A percentile compares a stretch with the other conserved stretches of the same genome.
These are phyloP conservation scores for Yamagishiella unicocca DNA, from an alignment of 139 green algal species.

Conservation along the genomic window DNA sequence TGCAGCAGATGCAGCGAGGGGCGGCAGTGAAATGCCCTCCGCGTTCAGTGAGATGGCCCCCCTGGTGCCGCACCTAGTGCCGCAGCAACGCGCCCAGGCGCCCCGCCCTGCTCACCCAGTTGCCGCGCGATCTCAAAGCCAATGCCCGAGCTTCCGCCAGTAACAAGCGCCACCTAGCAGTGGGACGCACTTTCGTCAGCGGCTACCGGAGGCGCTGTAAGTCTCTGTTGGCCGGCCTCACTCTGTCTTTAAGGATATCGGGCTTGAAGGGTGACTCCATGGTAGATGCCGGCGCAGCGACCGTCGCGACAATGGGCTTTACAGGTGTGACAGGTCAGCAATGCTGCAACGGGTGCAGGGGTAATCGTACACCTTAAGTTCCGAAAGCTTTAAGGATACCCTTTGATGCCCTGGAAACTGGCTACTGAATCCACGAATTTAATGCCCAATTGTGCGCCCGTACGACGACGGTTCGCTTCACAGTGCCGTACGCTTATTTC, in stretches of 20 bases:
- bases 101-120: conserved; percentile 86
- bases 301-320: background rate
- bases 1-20: too few relatives aligned
- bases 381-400: too few relatives aligned
- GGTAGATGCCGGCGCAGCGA: background rate
- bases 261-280: conserved; percentile 62
- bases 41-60: too few relatives aligned
- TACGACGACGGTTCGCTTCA: too few relatives aligned
- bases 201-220: background rate
- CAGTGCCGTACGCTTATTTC: too few relatives aligned
- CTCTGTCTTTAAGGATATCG: conserved; percentile 54
- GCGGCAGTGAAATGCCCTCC: too few relatives aligned
- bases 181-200: background rate
- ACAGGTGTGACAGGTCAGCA: conserved; percentile 23
- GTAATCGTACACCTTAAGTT: too few relatives aligned
- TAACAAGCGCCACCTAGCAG: conserved; percentile 83
- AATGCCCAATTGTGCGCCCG: too few relatives aligned
- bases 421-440: too few relatives aligned
- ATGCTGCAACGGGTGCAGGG: background rate
- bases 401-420: too few relatives aligned
- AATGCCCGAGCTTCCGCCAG: conserved; percentile 89
- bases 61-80: too few relatives aligned
- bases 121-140: conserved; percentile 89
- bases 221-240: background rate
- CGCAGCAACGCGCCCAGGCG: too few relatives aligned